These are phyloP conservation scores for Trichosporon asahii DNA, from an alignment of 1,284 basidiomycete species.

Conservation along the genomic window DNA sequence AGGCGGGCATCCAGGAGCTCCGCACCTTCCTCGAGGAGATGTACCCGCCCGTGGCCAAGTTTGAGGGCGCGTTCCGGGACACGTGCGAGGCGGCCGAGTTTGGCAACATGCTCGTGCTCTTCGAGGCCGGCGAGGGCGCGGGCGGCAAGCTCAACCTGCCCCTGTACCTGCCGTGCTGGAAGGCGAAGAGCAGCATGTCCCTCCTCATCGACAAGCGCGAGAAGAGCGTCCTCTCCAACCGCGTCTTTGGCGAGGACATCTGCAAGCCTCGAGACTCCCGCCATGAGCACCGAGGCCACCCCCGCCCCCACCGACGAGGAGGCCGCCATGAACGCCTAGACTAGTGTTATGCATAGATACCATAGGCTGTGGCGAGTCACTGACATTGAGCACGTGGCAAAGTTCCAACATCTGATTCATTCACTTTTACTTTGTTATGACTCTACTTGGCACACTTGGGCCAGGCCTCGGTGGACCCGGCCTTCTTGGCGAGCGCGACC, in stretches of 20 bases:
- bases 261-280: constrained; percentile 28
- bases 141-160: constrained; percentile 66
- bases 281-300: constrained; percentile 13
- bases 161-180: constrained; percentile 83
- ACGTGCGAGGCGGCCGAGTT: constrained; percentile 37
- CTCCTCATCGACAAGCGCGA: constrained; percentile 93
- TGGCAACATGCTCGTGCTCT: constrained; percentile 71
- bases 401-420: too few relatives aligned
- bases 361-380: not conserved
- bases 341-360: constrained; percentile 11
- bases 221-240: constrained; percentile 59
- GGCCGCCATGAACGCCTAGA: constrained; percentile 28
- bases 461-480: not conserved
- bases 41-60: constrained; percentile 69
- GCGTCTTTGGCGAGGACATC: constrained; percentile 48
- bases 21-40: constrained; percentile 67
- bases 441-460: not conserved
- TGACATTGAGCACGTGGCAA: not conserved
- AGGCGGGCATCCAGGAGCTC: constrained; percentile 62
- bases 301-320: constrained; percentile 28
- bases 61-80: constrained; percentile 59
- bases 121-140: constrained; percentile 57
- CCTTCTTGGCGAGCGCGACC: not conserved
- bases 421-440: too few relatives aligned
- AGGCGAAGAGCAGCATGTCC: constrained; percentile 74